phyloP scores from a whole-genome alignment of 2,329 filamentous ascomycete species.

The Aspergillus felis region DNA sequence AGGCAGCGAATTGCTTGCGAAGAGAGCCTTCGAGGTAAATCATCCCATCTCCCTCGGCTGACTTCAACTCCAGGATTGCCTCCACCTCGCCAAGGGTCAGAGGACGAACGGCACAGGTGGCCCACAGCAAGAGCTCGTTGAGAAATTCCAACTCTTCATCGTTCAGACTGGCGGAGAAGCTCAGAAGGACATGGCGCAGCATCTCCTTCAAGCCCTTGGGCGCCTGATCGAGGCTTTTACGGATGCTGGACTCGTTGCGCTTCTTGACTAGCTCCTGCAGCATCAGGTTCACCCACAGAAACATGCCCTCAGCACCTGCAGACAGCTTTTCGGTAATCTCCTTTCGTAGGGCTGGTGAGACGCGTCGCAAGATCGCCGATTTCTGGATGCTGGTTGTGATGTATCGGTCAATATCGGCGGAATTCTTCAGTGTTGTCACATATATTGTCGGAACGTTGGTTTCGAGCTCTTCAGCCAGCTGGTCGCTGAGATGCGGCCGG shows the following conservation, averaged over 20 bases:
- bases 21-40: constrained; percentile 40
- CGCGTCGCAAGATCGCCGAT: constrained; percentile 34
- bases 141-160: constrained; percentile 40
- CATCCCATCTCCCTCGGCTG: constrained; percentile 34
- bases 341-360: constrained; percentile 25
- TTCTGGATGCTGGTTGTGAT: constrained; percentile 41
- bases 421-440: constrained; percentile 43
- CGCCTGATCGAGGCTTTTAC: constrained; percentile 44
- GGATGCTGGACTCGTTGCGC: constrained; percentile 38
- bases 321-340: constrained; percentile 41
- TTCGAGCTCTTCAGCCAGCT: constrained; percentile 32
- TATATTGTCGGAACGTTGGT: constrained; percentile 37
- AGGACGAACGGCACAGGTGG: constrained; percentile 43
- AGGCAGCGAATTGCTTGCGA: constrained; percentile 45
- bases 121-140: constrained; percentile 48
- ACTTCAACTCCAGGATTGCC: constrained; percentile 41
- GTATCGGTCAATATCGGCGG: constrained; percentile 41
- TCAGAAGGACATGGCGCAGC: constrained; percentile 40
- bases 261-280: constrained; percentile 46
- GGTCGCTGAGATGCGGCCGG: constrained; percentile 42
- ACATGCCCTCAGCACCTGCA: constrained; percentile 45
- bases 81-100: constrained; percentile 46
- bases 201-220: constrained; percentile 44
- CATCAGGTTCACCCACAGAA: constrained; percentile 51
- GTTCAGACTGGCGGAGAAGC: constrained; percentile 27